phyloP scores from a whole-genome alignment of 257 asterid genomes.

The Solanum bulbocastanum region DNA sequence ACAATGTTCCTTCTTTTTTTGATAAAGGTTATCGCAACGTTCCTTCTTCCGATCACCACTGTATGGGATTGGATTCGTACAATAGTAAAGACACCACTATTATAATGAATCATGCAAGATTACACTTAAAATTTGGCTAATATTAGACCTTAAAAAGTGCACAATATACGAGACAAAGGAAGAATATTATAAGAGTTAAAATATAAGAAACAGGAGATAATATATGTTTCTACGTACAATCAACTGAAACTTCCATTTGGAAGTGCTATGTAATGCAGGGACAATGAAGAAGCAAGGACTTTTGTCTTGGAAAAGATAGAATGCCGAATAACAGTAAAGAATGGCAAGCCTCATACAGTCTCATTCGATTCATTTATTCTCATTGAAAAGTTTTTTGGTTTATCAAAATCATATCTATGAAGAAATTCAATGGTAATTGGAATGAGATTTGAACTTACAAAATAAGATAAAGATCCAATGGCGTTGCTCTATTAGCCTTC shows the following conservation, averaged over 20 bases:
- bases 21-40: not conserved
- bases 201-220: not conserved
- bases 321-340: not conserved
- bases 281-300: not conserved
- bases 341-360: not conserved
- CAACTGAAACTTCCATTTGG: not conserved
- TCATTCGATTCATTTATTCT: not conserved
- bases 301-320: not conserved
- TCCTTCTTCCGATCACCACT: not conserved
- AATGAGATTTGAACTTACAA: slow-evolving; percentile 43
- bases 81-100: not conserved
- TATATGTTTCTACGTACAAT: not conserved
- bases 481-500: slow-evolving; percentile 43
- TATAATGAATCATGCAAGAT: not conserved
- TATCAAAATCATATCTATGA: not conserved
- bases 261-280: not conserved
- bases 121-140: not conserved
- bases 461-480: slow-evolving; percentile 74
- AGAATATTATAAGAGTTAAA: not conserved
- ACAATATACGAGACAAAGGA: not conserved
- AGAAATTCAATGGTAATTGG: not conserved
- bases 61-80: not conserved
- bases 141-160: not conserved
- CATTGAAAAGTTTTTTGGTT: not conserved
- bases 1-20: not conserved